A percentile compares a stretch with the other conserved stretches of the same genome.
phyloP scores from a whole-genome alignment of 257 asterid species.

The Ligustrum vulgare region DNA sequence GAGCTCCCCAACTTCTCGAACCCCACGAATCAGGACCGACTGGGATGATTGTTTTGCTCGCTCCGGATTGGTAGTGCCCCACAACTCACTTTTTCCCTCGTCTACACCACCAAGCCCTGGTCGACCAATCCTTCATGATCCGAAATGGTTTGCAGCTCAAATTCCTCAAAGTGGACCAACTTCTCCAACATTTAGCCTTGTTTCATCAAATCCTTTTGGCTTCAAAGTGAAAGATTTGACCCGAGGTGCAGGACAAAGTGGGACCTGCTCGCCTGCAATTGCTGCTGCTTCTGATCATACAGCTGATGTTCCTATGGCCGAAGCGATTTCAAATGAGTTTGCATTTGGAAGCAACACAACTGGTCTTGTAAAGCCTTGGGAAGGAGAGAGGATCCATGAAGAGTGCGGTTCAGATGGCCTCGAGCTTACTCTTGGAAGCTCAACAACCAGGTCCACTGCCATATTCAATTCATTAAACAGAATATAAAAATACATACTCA shows the following conservation, averaged over 20 bases:
- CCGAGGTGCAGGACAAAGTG: slow-evolving; percentile 56
- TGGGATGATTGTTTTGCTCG: slow-evolving; percentile 36
- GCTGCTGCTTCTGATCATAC: slow-evolving; percentile 39
- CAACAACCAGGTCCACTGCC: slow-evolving; percentile 41
- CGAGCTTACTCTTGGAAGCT: slow-evolving; percentile 58
- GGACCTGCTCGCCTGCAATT: slow-evolving; percentile 75
- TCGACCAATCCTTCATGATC: slow-evolving; percentile 29
- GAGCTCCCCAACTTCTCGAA: slow-evolving; percentile 61
- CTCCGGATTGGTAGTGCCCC: slow-evolving; percentile 47
- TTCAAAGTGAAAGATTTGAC: slow-evolving; percentile 38
- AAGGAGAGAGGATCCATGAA: slow-evolving; percentile 62
- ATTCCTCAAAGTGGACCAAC: slow-evolving; percentile 43
- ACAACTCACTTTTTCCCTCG: slow-evolving; percentile 43
- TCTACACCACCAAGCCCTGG: slow-evolving; percentile 60
- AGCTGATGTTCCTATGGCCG: slow-evolving; percentile 65
- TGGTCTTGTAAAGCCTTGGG: slow-evolving; percentile 57
- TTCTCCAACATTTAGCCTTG: slow-evolving; percentile 79
- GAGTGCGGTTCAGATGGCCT: slow-evolving; percentile 51
- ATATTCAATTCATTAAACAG: background rate
- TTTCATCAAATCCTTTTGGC: slow-evolving; percentile 66
- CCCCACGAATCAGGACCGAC: slow-evolving; percentile 41
- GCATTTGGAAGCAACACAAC: slow-evolving; percentile 43
- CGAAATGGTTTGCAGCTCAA: slow-evolving; percentile 37
- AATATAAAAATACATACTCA: background rate
- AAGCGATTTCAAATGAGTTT: slow-evolving; percentile 44